phyloP scores from a whole-genome alignment of 1,284 basidiomycete species.

The Leccinum griseonigrum region DNA sequence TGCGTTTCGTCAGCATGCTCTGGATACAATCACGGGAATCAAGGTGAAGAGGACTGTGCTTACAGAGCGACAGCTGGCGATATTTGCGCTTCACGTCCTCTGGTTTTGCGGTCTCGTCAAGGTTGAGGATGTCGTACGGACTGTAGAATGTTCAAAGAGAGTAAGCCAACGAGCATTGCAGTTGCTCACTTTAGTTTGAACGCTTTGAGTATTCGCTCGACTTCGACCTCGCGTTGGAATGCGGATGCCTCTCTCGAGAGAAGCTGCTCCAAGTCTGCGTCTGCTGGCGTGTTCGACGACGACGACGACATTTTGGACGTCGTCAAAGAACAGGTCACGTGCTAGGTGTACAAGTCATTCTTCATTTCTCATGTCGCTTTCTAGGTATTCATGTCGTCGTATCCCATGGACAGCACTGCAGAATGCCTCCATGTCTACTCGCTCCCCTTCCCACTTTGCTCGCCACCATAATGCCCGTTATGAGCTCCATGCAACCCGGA shows the following conservation, averaged over 20 bases:
- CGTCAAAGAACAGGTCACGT: constrained; percentile 20
- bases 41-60: constrained; percentile 31
- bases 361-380: neutral
- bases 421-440: constrained; percentile 11
- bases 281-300: constrained; percentile 23
- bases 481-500: constrained; percentile 48
- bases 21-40: constrained; percentile 4
- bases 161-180: no score
- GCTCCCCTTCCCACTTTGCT: constrained; percentile 7
- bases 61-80: constrained; percentile 78
- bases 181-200: constrained; percentile 77
- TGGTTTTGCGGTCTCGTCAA: constrained; percentile 57
- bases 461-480: constrained; percentile 31
- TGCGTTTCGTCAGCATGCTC: constrained; percentile 27
- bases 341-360: neutral
- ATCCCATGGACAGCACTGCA: neutral
- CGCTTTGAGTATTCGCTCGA: constrained; percentile 80
- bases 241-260: constrained; percentile 77
- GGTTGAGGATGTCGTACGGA: constrained; percentile 76
- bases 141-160: constrained; percentile 36
- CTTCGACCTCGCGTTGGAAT: constrained; percentile 78
- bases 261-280: constrained; percentile 67
- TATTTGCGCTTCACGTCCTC: constrained; percentile 82
- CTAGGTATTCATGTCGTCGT: neutral
- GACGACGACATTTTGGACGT: constrained; percentile 18